phyloP scores from a whole-genome alignment of 768 basidiomycete species.

The Artomyces pyxidatus region DNA sequence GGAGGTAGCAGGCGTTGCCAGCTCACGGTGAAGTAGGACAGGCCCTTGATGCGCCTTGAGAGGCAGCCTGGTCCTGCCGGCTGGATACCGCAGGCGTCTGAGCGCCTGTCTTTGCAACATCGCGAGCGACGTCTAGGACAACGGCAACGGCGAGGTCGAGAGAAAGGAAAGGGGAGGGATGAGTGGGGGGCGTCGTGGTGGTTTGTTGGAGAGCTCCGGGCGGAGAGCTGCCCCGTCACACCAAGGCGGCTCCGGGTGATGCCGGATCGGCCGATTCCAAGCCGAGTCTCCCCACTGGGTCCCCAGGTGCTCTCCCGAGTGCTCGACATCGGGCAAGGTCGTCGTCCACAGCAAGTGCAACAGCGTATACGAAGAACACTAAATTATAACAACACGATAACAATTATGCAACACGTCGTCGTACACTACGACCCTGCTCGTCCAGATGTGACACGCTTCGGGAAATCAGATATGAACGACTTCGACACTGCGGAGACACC shows the following conservation, averaged over 20 bases:
- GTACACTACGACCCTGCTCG: too few relatives aligned
- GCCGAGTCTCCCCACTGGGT: too few relatives aligned
- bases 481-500: conserved; percentile 82
- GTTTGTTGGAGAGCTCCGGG: not conserved
- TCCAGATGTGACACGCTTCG: conserved; percentile 7
- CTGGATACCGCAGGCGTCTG: conserved; percentile 25
- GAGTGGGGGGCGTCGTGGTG: not conserved
- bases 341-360: too few relatives aligned
- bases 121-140: not conserved
- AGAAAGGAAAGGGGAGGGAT: not conserved
- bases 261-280: too few relatives aligned
- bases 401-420: too few relatives aligned
- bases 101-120: conserved; percentile 33
- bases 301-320: too few relatives aligned
- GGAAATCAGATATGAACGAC: conserved; percentile 30
- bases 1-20: conserved; percentile 40
- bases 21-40: conserved; percentile 21
- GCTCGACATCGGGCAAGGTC: too few relatives aligned
- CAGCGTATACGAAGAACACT: too few relatives aligned
- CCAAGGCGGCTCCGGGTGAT: too few relatives aligned
- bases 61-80: conserved; percentile 19
- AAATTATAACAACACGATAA: too few relatives aligned
- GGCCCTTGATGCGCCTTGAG: conserved; percentile 13
- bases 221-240: too few relatives aligned
- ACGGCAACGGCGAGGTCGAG: not conserved